phyloP scores from a whole-genome alignment of 2,329 filamentous ascomycete genomes.

The Aspergillus spinulosporus region DNA sequence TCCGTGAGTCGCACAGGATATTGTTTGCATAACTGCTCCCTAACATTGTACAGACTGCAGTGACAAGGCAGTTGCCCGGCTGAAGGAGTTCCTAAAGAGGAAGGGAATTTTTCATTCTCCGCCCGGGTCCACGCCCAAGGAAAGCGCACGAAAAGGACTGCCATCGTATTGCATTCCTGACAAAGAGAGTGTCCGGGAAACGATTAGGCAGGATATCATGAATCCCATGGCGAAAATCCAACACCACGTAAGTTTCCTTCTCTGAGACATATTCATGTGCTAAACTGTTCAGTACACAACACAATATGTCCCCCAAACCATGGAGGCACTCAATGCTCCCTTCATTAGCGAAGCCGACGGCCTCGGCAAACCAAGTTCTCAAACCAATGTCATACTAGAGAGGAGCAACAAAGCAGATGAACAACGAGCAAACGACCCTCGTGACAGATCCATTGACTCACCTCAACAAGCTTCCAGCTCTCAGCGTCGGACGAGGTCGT shows the following conservation, averaged over 20 bases:
- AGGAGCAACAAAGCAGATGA: slow-evolving; percentile 1
- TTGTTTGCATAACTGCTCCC: not conserved
- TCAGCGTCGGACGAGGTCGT: slow-evolving; percentile 12
- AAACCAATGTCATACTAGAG: not conserved
- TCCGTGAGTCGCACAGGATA: slow-evolving; percentile 28
- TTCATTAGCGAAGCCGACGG: slow-evolving; percentile 3
- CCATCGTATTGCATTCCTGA: slow-evolving; percentile 30
- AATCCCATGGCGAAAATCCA: slow-evolving; percentile 35
- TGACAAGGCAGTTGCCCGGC: slow-evolving; percentile 30
- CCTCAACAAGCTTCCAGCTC: slow-evolving; percentile 2
- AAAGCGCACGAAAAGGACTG: slow-evolving; percentile 31
- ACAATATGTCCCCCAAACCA: not conserved
- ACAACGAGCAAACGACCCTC: slow-evolving; percentile 2
- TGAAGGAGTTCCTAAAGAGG: slow-evolving; percentile 32
- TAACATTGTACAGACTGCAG: slow-evolving; percentile 32
- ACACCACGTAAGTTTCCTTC: slow-evolving; percentile 30
- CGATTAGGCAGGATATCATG: slow-evolving; percentile 31
- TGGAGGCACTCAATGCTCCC: slow-evolving; percentile 7
- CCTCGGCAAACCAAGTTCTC: slow-evolving; percentile 3
- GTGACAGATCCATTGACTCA: slow-evolving; percentile 4
- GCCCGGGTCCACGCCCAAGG: slow-evolving; percentile 33
- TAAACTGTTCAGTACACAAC: slow-evolving; percentile 20
- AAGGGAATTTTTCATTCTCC: slow-evolving; percentile 29
- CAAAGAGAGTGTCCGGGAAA: slow-evolving; percentile 21
- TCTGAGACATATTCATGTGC: not conserved